These are phyloP conservation scores for Tulasnella sp. DNA, from an alignment of 768 basidiomycete species.

Conservation along the genomic window DNA sequence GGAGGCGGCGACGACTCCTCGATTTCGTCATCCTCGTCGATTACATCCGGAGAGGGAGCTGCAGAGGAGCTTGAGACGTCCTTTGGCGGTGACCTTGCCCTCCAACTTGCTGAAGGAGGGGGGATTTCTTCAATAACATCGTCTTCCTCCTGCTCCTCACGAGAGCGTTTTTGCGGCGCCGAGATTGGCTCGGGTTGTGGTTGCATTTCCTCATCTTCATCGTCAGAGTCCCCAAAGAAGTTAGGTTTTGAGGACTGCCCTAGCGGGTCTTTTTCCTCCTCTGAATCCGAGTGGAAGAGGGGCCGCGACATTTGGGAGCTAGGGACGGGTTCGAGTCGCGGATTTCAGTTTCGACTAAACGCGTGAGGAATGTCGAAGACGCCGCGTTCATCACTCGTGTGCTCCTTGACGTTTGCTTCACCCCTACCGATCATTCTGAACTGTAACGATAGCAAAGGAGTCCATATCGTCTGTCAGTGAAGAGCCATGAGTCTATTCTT, in stretches of 20 bases:
- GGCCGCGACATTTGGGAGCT: constrained; percentile 6
- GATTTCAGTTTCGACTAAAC: background rate
- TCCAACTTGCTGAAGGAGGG: constrained; percentile 5
- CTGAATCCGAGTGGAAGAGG: constrained; percentile 30
- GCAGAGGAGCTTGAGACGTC: constrained; percentile 7
- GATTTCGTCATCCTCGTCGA: constrained; percentile 11
- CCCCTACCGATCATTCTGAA: background rate
- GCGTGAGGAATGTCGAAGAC: constrained; percentile 14
- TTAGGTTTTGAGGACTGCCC: constrained; percentile 17
- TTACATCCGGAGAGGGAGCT: background rate
- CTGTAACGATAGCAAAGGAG: background rate
- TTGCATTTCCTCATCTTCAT: background rate
- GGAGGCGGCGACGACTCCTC: background rate
- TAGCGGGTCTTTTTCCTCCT: constrained; percentile 18
- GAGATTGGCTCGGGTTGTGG: background rate
- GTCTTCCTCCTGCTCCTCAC: constrained; percentile 26
- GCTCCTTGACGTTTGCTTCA: background rate
- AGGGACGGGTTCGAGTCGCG: background rate
- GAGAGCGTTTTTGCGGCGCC: constrained; percentile 14
- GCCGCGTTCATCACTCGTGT: constrained; percentile 21
- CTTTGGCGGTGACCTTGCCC: constrained; percentile 11
- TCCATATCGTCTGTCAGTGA: background rate
- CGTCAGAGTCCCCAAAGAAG: constrained; percentile 26
- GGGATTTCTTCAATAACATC: constrained; percentile 13
- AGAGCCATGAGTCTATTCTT: background rate